Conservation (phyloP, 176 grass and related monocot species). For the Bonia amplexicaulis region DNA sequence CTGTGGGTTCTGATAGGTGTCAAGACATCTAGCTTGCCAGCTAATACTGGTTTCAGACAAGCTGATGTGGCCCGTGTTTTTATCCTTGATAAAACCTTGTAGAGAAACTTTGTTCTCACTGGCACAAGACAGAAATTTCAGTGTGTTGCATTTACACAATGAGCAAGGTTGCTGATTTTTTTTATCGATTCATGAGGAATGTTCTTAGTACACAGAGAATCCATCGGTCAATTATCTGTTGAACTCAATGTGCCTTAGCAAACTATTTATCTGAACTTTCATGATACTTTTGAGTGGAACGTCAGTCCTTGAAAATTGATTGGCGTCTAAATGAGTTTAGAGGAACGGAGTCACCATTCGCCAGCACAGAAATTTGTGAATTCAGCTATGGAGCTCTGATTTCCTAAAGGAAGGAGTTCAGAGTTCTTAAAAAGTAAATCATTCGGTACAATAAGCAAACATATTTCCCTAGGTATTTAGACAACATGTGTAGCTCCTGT, state of each 20-base stretch:
- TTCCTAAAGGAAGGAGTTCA: not conserved
- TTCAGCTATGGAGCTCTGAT: not conserved
- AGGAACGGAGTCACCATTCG: not conserved
- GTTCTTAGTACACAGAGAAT: not conserved
- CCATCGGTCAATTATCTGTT: not conserved
- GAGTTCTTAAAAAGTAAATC: not conserved
- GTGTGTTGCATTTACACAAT: not conserved
- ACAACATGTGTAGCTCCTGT: not conserved
- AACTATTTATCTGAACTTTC: not conserved
- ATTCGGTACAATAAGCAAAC: not conserved
- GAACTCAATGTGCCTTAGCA: not conserved
- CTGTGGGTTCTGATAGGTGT: not conserved
- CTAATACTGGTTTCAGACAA: not conserved
- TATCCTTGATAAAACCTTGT: slow-evolving; percentile 11
- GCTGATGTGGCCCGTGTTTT: not conserved
- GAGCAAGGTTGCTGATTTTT: not conserved
- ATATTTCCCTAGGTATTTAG: not conserved
- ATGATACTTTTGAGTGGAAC: not conserved
- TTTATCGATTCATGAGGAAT: not conserved
- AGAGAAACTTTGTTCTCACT: not conserved
- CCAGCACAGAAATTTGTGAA: not conserved
- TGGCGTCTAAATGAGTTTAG: not conserved
- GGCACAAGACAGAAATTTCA: not conserved
- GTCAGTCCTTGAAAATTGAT: not conserved
- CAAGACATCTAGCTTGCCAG: not conserved